These are phyloP conservation scores for Ceratocystis ficicola DNA, from an alignment of 2,329 filamentous ascomycete species.

Conservation along the genomic window DNA sequence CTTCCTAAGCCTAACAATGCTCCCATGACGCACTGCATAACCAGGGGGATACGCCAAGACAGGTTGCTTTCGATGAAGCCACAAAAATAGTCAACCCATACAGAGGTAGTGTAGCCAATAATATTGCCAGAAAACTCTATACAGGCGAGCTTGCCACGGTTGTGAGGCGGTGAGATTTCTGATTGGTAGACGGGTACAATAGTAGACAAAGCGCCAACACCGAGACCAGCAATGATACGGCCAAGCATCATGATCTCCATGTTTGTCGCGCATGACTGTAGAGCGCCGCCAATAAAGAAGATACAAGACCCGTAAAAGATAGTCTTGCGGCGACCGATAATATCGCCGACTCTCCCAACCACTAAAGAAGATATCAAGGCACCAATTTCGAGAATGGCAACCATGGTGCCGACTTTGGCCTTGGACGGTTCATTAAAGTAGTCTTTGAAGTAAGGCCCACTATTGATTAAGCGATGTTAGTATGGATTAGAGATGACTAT, in stretches of 20 bases:
- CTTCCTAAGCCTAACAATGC: slow-evolving; percentile 72
- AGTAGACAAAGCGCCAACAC: slow-evolving; percentile 78
- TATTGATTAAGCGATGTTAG: slow-evolving; percentile 30
- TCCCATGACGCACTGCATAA: slow-evolving; percentile 94
- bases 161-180: slow-evolving; percentile 92
- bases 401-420: slow-evolving; percentile 89
- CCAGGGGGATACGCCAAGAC: slow-evolving; percentile 80
- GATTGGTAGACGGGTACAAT: slow-evolving; percentile 92
- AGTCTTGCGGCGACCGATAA: slow-evolving; percentile 77
- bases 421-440: slow-evolving; percentile 84
- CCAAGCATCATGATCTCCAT: slow-evolving; percentile 86
- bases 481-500: background rate
- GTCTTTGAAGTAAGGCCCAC: slow-evolving; percentile 74
- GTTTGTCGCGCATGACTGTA: slow-evolving; percentile 68
- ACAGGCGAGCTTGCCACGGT: slow-evolving; percentile 86
- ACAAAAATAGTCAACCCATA: slow-evolving; percentile 98
- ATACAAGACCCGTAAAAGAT: slow-evolving; percentile 89
- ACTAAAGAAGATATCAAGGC: slow-evolving; percentile 80
- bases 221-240: slow-evolving; percentile 71
- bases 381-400: slow-evolving; percentile 89
- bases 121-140: slow-evolving; percentile 99
- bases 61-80: slow-evolving; percentile 74
- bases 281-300: slow-evolving; percentile 70
- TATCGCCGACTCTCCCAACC: slow-evolving; percentile 80
- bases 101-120: slow-evolving; percentile 84